phyloP scores from a whole-genome alignment of 1,284 basidiomycete genomes.

The Naganishia liquefaciens region DNA sequence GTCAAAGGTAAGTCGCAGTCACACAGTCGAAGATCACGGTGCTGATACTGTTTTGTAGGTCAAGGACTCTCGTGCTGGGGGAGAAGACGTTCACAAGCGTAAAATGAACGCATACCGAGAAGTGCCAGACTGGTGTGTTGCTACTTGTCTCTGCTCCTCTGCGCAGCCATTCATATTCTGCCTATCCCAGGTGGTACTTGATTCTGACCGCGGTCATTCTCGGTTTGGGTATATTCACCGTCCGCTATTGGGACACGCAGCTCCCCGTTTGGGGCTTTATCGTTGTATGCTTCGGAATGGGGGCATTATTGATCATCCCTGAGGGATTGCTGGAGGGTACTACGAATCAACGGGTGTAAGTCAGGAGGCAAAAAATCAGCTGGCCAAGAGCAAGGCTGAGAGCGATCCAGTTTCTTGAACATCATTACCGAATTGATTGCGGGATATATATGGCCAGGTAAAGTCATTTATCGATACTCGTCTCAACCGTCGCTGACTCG shows the following conservation, averaged over 20 bases:
- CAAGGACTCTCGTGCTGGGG: constrained; percentile 41
- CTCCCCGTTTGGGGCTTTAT: constrained; percentile 51
- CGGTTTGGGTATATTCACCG: constrained; percentile 46
- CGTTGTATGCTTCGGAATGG: constrained; percentile 36
- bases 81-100: constrained; percentile 56
- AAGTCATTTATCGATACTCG: constrained; percentile 33
- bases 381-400: neutral
- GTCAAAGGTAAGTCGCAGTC: constrained; percentile 33
- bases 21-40: neutral
- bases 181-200: constrained; percentile 44
- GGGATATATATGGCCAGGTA: constrained; percentile 55
- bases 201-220: constrained; percentile 44
- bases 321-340: constrained; percentile 34
- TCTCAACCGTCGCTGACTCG: neutral
- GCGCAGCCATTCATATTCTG: neutral
- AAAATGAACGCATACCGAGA: constrained; percentile 55
- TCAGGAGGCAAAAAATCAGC: neutral
- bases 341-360: constrained; percentile 42
- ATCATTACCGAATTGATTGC: constrained; percentile 61
- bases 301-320: constrained; percentile 15
- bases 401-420: constrained; percentile 13
- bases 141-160: too few species aligned
- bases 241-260: constrained; percentile 48
- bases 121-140: constrained; percentile 50
- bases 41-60: constrained; percentile 40